A percentile compares a stretch with the other conserved stretches of the same genome.
phyloP scores from a whole-genome alignment of 1,284 basidiomycete genomes.

The Melampsora americana region DNA sequence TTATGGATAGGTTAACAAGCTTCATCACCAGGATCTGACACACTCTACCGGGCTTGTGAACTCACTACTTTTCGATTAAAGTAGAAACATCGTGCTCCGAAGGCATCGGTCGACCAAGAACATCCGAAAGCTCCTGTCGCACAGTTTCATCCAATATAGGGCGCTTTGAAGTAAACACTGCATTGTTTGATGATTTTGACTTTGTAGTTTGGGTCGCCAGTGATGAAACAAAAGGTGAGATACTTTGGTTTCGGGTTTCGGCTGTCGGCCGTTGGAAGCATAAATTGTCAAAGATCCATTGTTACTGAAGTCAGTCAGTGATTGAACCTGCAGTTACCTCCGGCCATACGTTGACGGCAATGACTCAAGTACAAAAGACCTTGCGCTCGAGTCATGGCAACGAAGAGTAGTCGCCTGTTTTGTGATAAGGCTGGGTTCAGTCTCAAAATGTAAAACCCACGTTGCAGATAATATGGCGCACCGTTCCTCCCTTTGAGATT shows the following conservation, averaged over 20 bases:
- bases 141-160: slow-evolving; percentile 5
- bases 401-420: slow-evolving; percentile 72
- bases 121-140: slow-evolving; percentile 27
- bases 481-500: slow-evolving; percentile 79
- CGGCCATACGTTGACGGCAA: slow-evolving; percentile 47
- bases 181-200: not conserved
- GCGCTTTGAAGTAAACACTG: not conserved
- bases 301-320: not conserved
- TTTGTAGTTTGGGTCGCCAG: not conserved
- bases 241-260: slow-evolving; percentile 16
- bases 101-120: slow-evolving; percentile 17
- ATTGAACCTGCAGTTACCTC: slow-evolving; percentile 44
- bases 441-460: no score
- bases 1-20: no score
- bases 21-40: no score
- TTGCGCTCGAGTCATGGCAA: slow-evolving; percentile 85
- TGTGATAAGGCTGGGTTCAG: not conserved
- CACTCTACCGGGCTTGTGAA: not conserved
- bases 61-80: slow-evolving; percentile 28
- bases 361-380: slow-evolving; percentile 67
- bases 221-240: slow-evolving; percentile 23
- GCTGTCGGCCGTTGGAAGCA: not conserved
- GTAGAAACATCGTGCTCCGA: not conserved
- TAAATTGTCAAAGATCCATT: not conserved
- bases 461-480: slow-evolving; percentile 51